Base-by-base conservation (phyloP, 2,329 filamentous ascomycete genomes). In the Hypoxylon sp. region DNA sequence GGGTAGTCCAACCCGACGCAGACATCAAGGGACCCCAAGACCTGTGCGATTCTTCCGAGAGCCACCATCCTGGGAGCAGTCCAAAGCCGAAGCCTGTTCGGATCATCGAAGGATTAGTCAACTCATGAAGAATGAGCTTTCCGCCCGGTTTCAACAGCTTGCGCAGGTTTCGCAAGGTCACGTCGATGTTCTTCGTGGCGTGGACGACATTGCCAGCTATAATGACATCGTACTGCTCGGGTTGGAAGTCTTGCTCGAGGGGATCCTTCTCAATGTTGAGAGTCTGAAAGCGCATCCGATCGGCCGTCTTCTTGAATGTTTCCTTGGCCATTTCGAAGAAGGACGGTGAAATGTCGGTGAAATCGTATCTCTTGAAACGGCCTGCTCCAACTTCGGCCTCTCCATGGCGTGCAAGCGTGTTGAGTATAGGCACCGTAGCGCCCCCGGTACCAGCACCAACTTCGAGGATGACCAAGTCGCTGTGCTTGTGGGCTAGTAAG, bases 221-320 rank as follows among this genome's bases (percentile, higher is more conserved):
- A 11, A 63, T 17, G 6, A 58, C 13, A 16, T 63, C 60, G 21
- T 61, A 61, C 0, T 35, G 19, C 1, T 20, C 48, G 3, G 8
- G 9, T 1, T 20, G 11, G 13, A 26, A 57, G 3, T 51, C 58
- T 34, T 63, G 58, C 4, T 38, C 44, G 1, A 19, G 20, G 7
- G 46, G 42, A 19, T 54, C 47, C 1, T 19, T 16, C 7, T 69
- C 55, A 0, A 73, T 50, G 12, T 64, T 55, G 1, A 62, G 47
- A 0, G 27, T 31, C 1, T 26, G 16, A 23, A 59, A 62, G 2
- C 23, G 41, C 49, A 62, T 59, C 16, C 52, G 51, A 2, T 34
- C 13, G 8, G 13, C 5, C 20, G 15, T 34, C 1, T 7, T 5
- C 1, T 7, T 7, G 17, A 62, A 59, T 21, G 46, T 44, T 5